A percentile compares a stretch with the other conserved stretches of the same genome.
phyloP scores from a whole-genome alignment of 129 eudicot genomes.

The Smallanthus sonchifolius region DNA sequence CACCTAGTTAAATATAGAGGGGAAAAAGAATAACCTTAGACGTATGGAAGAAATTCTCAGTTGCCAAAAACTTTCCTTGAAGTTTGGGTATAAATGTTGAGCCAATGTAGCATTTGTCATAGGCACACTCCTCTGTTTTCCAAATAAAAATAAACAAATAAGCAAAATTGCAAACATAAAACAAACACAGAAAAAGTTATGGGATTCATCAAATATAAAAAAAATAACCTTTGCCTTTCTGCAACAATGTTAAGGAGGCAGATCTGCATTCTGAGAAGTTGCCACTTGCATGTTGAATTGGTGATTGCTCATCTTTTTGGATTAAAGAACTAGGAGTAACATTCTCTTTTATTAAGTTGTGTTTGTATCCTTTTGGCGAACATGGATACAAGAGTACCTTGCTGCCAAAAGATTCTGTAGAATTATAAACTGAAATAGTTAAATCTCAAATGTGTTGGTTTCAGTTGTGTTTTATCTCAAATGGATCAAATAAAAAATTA shows the following conservation, averaged over 20 bases:
- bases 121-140: constrained; percentile 55
- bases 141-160: not conserved
- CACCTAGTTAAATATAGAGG: not conserved
- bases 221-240: constrained; percentile 61
- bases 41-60: constrained; percentile 93
- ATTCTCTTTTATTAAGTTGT: constrained; percentile 24
- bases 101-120: constrained; percentile 58
- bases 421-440: constrained; percentile 26
- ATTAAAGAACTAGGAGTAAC: constrained; percentile 43
- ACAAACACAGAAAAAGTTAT: not conserved
- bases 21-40: constrained; percentile 58
- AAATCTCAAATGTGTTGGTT: not conserved
- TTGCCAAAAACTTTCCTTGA: constrained; percentile 80
- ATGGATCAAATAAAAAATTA: not conserved
- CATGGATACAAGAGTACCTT: constrained; percentile 66
- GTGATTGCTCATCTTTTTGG: constrained; percentile 30
- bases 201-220: not conserved
- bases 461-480: not conserved
- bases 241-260: constrained; percentile 67
- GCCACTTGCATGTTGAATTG: constrained; percentile 62
- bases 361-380: constrained; percentile 74
- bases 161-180: not conserved
- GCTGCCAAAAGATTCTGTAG: constrained; percentile 39
- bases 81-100: constrained; percentile 79
- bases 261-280: constrained; percentile 91